Conservation (phyloP, 1,139 yeast genomes). For the Pichia sp. region DNA sequence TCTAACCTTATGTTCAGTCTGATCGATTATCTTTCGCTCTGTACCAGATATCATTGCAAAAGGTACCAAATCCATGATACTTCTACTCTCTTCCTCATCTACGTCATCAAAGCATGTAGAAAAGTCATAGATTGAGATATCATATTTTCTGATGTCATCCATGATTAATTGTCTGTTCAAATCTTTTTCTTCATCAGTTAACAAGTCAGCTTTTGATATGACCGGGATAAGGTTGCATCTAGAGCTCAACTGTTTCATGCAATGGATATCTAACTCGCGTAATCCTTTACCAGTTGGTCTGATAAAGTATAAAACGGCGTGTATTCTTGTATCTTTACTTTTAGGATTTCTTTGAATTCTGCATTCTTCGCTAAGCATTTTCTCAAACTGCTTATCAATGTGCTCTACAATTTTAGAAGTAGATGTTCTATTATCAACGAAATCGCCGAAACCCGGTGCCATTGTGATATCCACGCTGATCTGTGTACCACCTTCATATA, state of each 20-base stretch:
- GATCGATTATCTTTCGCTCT: conserved; percentile 68
- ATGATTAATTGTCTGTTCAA: conserved; percentile 66
- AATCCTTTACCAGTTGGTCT: conserved; percentile 83
- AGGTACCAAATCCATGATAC: conserved; percentile 51
- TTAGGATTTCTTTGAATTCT: conserved; percentile 40
- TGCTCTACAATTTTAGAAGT: conserved; percentile 28
- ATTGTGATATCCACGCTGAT: conserved; percentile 39
- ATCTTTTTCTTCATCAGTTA: conserved; percentile 74
- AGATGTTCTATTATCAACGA: conserved; percentile 33
- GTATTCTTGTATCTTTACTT: conserved; percentile 73
- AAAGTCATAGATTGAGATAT: conserved; percentile 79
- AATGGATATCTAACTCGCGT: conserved; percentile 74
- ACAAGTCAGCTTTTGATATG: conserved; percentile 85
- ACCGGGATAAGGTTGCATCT: conserved; percentile 92
- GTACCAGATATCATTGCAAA: conserved; percentile 92
- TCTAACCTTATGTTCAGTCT: conserved; percentile 46
- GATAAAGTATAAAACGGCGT: conserved; percentile 85
- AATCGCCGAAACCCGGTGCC: conserved; percentile 45
- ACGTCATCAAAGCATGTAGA: conserved; percentile 45
- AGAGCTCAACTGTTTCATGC: conserved; percentile 75
- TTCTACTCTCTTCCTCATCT: conserved; percentile 19
- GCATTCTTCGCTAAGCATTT: conserved; percentile 42
- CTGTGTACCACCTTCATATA: conserved; percentile 41
- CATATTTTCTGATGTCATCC: conserved; percentile 66
- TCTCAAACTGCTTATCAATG: conserved; percentile 40